A percentile compares a stretch with the other conserved stretches of the same genome.
Conservation (phyloP, 140 eudicot genomes). For the Flaveria floridana region DNA sequence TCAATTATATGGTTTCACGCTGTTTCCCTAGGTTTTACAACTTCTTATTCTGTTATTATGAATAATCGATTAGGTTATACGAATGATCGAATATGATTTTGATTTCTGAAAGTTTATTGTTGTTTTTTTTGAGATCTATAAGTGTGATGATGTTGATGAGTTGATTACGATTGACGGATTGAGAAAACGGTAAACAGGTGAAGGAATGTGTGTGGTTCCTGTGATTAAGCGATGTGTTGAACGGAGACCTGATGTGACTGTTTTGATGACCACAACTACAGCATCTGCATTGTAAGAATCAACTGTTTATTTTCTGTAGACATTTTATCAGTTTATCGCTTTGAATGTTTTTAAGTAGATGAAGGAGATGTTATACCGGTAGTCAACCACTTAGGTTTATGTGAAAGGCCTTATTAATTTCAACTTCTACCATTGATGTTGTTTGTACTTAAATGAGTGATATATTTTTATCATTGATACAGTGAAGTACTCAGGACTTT, state of each 20-base stretch:
- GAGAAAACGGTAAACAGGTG: conserved; percentile 48
- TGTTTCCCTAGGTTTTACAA: conserved; percentile 73
- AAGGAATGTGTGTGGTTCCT: conserved; percentile 86
- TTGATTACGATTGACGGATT: neutral
- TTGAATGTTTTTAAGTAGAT: too few relatives aligned
- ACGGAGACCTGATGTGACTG: conserved; percentile 65
- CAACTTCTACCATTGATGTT: neutral
- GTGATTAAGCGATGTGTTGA: conserved; percentile 67
- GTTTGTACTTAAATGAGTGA: conserved; percentile 3
- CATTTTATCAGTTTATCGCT: neutral
- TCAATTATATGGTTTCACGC: conserved; percentile 91
- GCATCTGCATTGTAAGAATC: conserved; percentile 78
- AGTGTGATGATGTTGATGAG: neutral
- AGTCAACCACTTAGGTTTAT: conserved; percentile 2
- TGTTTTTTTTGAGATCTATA: neutral
- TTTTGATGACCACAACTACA: conserved; percentile 84
- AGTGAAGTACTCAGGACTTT: conserved; percentile 71
- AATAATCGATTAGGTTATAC: neutral
- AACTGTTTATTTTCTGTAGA: neutral
- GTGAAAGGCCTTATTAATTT: neutral
- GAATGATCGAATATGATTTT: neutral
- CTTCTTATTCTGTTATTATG: neutral
- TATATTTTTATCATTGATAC: conserved; percentile 29
- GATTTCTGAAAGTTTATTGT: neutral
- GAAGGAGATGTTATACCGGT: neutral